A percentile compares a stretch with the other conserved stretches of the same genome.
These are phyloP conservation scores for Corrigiola litoralis DNA, from an alignment of 179 eudicot genomes.

Conservation along the genomic window DNA sequence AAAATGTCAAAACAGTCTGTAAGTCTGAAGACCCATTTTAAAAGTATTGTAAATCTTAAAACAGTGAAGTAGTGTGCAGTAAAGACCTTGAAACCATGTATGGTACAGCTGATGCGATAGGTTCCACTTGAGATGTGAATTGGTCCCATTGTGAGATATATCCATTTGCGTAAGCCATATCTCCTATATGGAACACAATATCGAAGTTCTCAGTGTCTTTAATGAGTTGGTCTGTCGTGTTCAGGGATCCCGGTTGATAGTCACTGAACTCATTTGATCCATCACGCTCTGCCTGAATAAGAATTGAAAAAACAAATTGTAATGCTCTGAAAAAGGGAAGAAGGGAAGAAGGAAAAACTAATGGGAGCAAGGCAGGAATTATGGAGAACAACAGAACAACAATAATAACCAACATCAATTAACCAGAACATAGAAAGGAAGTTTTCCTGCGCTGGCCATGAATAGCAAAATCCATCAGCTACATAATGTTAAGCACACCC, in stretches of 20 bases:
- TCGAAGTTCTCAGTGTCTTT: slow-evolving; percentile 63
- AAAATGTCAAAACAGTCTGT: neutral
- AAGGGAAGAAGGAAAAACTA: neutral
- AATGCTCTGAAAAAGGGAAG: neutral
- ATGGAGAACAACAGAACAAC: neutral
- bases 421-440: too few species aligned
- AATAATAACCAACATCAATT: neutral
- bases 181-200: slow-evolving; percentile 84
- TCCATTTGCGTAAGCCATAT: slow-evolving; percentile 71
- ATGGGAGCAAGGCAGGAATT: neutral
- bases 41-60: neutral
- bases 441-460: too few species aligned
- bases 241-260: slow-evolving; percentile 85
- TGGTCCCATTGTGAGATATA: slow-evolving; percentile 92
- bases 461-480: too few species aligned
- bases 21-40: too few species aligned
- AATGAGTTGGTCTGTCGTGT: slow-evolving; percentile 73
- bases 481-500: too few species aligned
- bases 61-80: neutral
- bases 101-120: slow-evolving; percentile 68
- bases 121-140: slow-evolving; percentile 75
- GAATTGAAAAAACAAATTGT: neutral
- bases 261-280: slow-evolving; percentile 77
- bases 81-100: slow-evolving; percentile 77
- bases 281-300: slow-evolving; percentile 72